phyloP scores from a whole-genome alignment of 345 rosid genomes.

The Dimocarpus longan region DNA sequence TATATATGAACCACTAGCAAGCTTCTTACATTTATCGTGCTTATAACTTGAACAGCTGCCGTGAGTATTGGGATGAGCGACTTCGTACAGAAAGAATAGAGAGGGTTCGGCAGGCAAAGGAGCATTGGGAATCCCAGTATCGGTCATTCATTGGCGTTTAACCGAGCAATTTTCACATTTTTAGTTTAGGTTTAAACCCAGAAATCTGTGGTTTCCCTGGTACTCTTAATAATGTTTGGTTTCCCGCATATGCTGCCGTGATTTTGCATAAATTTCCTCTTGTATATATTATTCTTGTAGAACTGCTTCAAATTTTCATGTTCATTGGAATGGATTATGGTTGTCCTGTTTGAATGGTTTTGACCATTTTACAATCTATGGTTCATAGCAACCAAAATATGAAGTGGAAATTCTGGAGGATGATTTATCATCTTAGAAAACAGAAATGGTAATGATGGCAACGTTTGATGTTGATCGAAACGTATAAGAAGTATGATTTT shows the following conservation, averaged over 20 bases:
- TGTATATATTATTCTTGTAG: background rate
- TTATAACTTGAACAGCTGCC: constrained; percentile 58
- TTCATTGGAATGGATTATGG: background rate
- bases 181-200: background rate
- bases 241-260: background rate
- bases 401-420: too few relatives aligned
- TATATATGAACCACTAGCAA: background rate
- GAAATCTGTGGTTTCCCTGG: background rate
- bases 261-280: background rate
- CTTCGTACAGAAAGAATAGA: constrained; percentile 66
- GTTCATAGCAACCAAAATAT: too few relatives aligned
- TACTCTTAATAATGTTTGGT: background rate
- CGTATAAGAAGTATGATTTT: too few relatives aligned
- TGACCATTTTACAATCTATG: too few relatives aligned
- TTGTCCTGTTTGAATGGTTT: too few relatives aligned
- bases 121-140: constrained; percentile 85
- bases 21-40: background rate
- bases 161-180: background rate
- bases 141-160: constrained; percentile 66
- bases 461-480: too few relatives aligned
- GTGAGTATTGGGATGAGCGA: constrained; percentile 72
- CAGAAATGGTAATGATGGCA: too few relatives aligned
- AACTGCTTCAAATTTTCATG: background rate
- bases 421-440: too few relatives aligned
- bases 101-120: constrained; percentile 70